Evolutionary conservation across 2,329 filamentous ascomycete species (phyloP).

Genomic region (Cercospora sp.): DNA sequence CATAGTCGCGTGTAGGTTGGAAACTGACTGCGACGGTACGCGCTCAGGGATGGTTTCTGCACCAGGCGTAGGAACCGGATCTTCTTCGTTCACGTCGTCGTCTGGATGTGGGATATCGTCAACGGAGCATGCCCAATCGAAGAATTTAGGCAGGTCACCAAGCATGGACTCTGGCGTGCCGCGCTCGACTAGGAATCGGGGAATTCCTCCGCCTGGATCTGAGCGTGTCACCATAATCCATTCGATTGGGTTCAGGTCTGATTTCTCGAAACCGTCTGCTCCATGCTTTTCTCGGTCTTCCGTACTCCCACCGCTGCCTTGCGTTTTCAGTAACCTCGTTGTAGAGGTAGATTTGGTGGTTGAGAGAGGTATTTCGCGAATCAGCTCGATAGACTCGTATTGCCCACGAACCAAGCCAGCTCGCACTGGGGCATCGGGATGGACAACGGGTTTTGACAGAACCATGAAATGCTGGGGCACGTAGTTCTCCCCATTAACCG

Average conservation of each 20-base stretch:
- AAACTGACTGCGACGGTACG: neutral
- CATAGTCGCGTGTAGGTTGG: neutral
- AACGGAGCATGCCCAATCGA: conserved; percentile 69
- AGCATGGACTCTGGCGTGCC: conserved; percentile 81
- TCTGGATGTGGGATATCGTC: conserved; percentile 44
- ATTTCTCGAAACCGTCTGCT: conserved; percentile 40
- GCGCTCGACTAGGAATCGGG: conserved; percentile 86
- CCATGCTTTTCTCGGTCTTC: conserved; percentile 41
- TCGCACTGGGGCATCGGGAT: conserved; percentile 69
- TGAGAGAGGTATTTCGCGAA: conserved; percentile 72
- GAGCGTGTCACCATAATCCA: conserved; percentile 93
- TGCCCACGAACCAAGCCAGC: conserved; percentile 76
- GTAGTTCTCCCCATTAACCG: conserved; percentile 37
- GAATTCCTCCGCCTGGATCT: conserved; percentile 84
- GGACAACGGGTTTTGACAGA: conserved; percentile 78
- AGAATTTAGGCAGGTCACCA: conserved; percentile 74
- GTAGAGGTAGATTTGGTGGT: conserved; percentile 41
- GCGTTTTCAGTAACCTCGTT: conserved; percentile 32
- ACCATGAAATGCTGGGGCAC: conserved; percentile 75
- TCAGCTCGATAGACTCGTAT: conserved; percentile 90
- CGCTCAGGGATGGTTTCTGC: neutral
- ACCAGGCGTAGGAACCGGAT: neutral
- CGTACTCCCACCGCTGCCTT: conserved; percentile 20
- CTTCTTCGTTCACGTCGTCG: conserved; percentile 38
- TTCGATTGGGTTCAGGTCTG: conserved; percentile 68